Conservation (phyloP, 768 basidiomycete species). For the Leucocoprinus birnbaumii region DNA sequence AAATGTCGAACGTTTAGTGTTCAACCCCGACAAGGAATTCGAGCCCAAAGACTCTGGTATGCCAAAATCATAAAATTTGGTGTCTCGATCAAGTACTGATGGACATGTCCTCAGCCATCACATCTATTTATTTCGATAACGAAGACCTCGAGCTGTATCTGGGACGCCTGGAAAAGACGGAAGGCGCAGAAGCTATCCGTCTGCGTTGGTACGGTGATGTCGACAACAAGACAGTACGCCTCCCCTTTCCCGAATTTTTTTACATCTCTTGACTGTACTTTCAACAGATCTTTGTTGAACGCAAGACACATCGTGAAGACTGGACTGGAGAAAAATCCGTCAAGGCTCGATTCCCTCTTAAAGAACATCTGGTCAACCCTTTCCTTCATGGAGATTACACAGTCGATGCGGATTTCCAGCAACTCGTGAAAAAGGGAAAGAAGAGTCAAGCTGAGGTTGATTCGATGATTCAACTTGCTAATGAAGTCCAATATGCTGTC, state of each 20-base stretch:
- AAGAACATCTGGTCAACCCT: constrained; percentile 89
- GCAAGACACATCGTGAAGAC: constrained; percentile 93
- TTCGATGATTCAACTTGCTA: constrained; percentile 93
- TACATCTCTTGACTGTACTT: neutral
- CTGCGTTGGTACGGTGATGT: constrained; percentile 96
- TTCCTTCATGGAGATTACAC: constrained; percentile 90
- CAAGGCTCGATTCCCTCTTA: constrained; percentile 94
- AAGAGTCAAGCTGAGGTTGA: constrained; percentile 92
- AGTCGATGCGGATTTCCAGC: constrained; percentile 91
- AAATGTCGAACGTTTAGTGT: constrained; percentile 51
- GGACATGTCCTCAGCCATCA: constrained; percentile 62
- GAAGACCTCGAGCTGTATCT: constrained; percentile 95
- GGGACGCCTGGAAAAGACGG: constrained; percentile 95
- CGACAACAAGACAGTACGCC: constrained; percentile 69
- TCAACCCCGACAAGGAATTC: constrained; percentile 92
- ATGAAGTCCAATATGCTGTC: constrained; percentile 92
- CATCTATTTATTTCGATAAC: constrained; percentile 96
- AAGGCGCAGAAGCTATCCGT: constrained; percentile 96
- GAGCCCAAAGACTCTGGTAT: constrained; percentile 78
- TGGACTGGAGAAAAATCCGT: constrained; percentile 99
- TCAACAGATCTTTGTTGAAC: constrained; percentile 82
- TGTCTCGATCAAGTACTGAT: neutral
- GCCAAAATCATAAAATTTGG: constrained; percentile 10
- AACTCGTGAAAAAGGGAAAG: constrained; percentile 83
- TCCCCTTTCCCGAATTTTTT: too few species aligned